Evolutionary conservation across 345 rosid species (phyloP), one percentile per base, ranked within the genome.

Genomic region (Lumnitzera racemosa): DNA sequence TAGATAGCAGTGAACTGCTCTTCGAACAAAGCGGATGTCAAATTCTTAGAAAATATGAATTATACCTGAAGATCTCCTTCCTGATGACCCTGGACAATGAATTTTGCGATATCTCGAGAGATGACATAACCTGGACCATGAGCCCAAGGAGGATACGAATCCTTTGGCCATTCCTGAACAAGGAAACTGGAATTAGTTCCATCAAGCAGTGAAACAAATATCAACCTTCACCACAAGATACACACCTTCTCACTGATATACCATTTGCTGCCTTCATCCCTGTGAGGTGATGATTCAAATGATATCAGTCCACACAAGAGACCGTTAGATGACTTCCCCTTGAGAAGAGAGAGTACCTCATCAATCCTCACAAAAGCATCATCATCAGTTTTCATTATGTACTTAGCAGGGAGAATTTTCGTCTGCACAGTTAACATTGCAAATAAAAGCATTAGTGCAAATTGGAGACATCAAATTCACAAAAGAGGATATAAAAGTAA

Each of bases 101-200:
- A 89, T 50, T 85, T 85, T 5, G 94, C 96, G 17, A 92, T 74
- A 72, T 92, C 90, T 7, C 70, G 78, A 54, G 98, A 81, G 56
- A 89, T 63, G 31, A 89, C 67, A 74, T 92, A 89, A 51, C 98
- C 96, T 7, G 96, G 98, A 46, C 96, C 96, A 58, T 85, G 96
- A n/a, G 98, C 96, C 98, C 96, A 89, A 55, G 96, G 98, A n/a
- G 98, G 98, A 59, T 82, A 91, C 4, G 74, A 52, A 60, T 73
- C 70, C 41, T 72, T 79, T 27, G 88, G 79, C 96, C 96, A 89
- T 71, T 89, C 92, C 96, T 89, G 68, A 56, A 69, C 51, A 68
- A 61, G 55, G 55, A 57, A 11, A 54, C 46, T 27, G 31, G 27
- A 58, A 52, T 47, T 47, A 23, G 14, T 14, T 16, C 55, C 20